Base-by-base conservation (phyloP, 1,139 yeast genomes). In the Arxiozyma heterogenica region DNA sequence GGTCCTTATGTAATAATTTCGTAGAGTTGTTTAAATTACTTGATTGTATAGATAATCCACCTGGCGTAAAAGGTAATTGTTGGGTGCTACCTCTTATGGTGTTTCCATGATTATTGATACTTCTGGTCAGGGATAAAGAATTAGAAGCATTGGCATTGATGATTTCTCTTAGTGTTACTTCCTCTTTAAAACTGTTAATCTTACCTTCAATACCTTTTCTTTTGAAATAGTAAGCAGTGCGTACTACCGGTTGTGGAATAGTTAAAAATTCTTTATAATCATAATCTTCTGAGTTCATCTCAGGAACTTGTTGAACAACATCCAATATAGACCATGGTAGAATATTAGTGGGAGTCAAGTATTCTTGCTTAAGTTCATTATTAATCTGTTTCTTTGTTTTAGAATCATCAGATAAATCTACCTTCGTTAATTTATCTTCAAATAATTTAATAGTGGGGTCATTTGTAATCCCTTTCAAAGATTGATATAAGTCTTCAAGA, bases 21-120 rank as follows among this genome's bases (percentile, higher is more conserved):
- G 65, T 58, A 7, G 50, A 23, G 4, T 54, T 56, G 15, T 56
- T 50, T 6, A 48, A 48, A 39, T 55, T 57, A 4, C 55, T 50
- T 11, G 63, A 61, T 44, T 72, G 73, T 59, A 82, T 70, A 4
- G 69, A 70, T 20, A 88, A 68, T 2, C 98, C 98, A 60, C 98
- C 98, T 0, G 98, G 98, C 53, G 86, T 84, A 67, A 94, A 93
- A 0, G 99, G 98, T 63, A 93, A 72, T 64, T 80, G 87, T 23
- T 83, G 79, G 0, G 95, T 78, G 8, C 82, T 76, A 0, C 98
- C 98, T 50, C 79, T 74, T 1, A 88, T 73, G 2, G 83, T 73
- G 52, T 83, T 86, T 30, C 77, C 74, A 59, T 81, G 82, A 3
- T 85, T 76, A 8, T 83, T 81, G 59, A 83, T 81, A 56, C 83